Evolutionary conservation across 768 basidiomycete genomes (phyloP), one percentile per base, ranked within the genome.

Genomic region (Rhizopogon sp.): DNA sequence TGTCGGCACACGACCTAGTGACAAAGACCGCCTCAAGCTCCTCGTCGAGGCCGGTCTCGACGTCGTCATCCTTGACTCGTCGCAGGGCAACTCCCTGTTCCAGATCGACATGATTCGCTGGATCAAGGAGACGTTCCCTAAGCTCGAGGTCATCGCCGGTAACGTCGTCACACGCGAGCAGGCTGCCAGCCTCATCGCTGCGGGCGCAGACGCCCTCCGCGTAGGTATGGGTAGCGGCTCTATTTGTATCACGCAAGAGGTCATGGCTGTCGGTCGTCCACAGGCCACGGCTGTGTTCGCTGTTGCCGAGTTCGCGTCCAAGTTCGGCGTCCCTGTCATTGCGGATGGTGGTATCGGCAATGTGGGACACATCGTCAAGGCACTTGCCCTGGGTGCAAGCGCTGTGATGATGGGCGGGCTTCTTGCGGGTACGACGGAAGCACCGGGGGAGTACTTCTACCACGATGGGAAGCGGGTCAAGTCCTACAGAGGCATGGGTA

Each of bases 351-450:
- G 97, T 33, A 84, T 99, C 60, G 74, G 86, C 39, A 99, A 98
- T 70, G 90, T 98, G 35, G 97, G 96, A 0, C 97, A 99, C 70
- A 89, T 98, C 62, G 93, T 98, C 67, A 99, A 99, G 76, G 97
- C 97, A 3, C 76, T 98, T 45, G 78, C 94, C 1, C 82, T 98
- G 13, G 97, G 97, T 50, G 97, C 96, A 3, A 86, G 88, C 22
- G 95, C 93, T 3, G 94, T 98, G 52, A 98, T 98, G 97, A 98
- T 99, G 97, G 97, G 97, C 43, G 88, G 93, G 8, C 73, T 98
- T 46, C 78, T 99, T 28, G 97, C 97, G 2, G 96, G 96, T 31
- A 98, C 97, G 37, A 87, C 92, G 58, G 96, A 99, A 71, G 93
- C 94, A 0, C 97, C 97, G 0, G 97, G 97, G 62, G 94, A 98